Conservation (phyloP, 768 basidiomycete genomes). For the Psilocybe subaeruginosa region DNA sequence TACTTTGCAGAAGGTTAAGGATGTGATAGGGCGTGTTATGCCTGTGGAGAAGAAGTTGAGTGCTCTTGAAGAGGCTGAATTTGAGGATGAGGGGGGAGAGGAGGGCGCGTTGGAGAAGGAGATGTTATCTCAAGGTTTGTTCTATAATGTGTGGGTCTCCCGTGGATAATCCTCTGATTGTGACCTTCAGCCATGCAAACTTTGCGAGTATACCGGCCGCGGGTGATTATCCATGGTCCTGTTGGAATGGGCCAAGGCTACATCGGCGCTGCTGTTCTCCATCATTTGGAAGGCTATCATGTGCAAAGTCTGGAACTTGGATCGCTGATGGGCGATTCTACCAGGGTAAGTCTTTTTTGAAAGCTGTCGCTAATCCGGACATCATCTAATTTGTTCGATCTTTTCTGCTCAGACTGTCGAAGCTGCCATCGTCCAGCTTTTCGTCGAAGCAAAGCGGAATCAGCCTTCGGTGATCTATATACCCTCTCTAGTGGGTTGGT, state of each 20-base stretch:
- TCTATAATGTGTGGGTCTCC: background rate
- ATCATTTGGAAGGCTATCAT: constrained; percentile 95
- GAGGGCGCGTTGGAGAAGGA: constrained; percentile 90
- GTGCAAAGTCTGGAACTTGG: constrained; percentile 94
- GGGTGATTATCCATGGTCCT: constrained; percentile 80
- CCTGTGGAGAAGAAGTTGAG: constrained; percentile 81
- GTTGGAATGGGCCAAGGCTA: constrained; percentile 91
- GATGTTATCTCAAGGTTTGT: constrained; percentile 82
- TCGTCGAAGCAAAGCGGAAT: constrained; percentile 95
- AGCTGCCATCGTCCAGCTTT: constrained; percentile 92
- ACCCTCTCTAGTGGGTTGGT: constrained; percentile 87
- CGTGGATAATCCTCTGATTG: constrained; percentile 3
- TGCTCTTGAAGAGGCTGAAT: constrained; percentile 94
- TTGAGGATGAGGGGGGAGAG: constrained; percentile 73
- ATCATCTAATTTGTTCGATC: background rate
- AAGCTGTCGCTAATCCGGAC: background rate
- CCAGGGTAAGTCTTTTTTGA: constrained; percentile 60
- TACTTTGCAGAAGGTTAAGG: constrained; percentile 72
- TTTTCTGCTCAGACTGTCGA: constrained; percentile 68
- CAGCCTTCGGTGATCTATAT: constrained; percentile 97
- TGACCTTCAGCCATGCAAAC: constrained; percentile 80
- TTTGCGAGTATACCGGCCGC: constrained; percentile 86
- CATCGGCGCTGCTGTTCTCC: constrained; percentile 87
- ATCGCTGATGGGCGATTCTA: constrained; percentile 84
- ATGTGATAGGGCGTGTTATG: constrained; percentile 70